Base-by-base conservation (phyloP, 371 early-diverging fungal species). In the Actinomucor elegans region DNA sequence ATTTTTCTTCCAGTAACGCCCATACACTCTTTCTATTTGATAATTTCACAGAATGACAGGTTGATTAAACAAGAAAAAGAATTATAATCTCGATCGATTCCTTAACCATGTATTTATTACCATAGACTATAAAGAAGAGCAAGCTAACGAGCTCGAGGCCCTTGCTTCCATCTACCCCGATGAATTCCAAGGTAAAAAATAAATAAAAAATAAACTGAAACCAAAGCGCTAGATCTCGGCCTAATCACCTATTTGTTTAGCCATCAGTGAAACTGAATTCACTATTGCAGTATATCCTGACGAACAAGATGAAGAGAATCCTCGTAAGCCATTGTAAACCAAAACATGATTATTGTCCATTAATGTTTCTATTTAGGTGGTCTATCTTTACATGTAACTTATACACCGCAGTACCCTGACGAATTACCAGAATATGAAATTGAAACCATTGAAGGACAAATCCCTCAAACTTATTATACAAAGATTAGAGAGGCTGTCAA, bases 121-220 rank as follows among this genome's bases (percentile, higher is more conserved):
- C 21, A 31, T 73, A 87, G 89, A 87, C 64, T 90, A 89, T 69
- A 61, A 67, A 27, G 90, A 87, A 59, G 93, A 93, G 69, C 89
- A 90, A 68, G 74, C 79, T 21, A 90, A 88, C 59, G 97, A 97
- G 67, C 67, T 96, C 41, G 96, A 96, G 65, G 94, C 91, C 14
- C 85, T 97, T 41, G 81, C 87, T 52, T 93, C 94, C 47, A 97
- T 97, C 72, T 97, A 93, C 77, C 89, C 87, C 43, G 92, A 91
- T 42, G 96, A 95, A 74, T 90, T 94, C 55, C 73, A 78, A 63
- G 81, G 87, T 86, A 80, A 64, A n/a, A n/a, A n/a, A n/a, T n/a
- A n/a, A n/a, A n/a, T n/a, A n/a, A n/a, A n/a, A n/a, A n/a, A n/a
- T n/a, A n/a, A n/a, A n/a, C n/a, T n/a, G n/a, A n/a, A n/a, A n/a